A percentile compares a stretch with the other conserved stretches of the same genome.
Evolutionary conservation across 2,329 filamentous ascomycete species (phyloP).

Genomic region (Pseudogymnoascus sp.): DNA sequence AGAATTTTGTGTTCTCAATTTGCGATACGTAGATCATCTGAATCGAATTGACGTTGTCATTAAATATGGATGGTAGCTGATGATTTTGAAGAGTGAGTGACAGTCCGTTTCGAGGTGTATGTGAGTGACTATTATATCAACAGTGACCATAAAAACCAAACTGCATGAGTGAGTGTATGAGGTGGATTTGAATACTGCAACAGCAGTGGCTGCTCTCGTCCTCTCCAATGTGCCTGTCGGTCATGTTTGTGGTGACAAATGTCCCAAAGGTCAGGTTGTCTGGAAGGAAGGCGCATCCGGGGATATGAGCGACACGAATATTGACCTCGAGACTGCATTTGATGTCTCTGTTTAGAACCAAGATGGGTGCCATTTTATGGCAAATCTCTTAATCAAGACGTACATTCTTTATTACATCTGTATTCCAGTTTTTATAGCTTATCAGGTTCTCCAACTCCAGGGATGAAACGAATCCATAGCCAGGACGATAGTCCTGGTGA

Average conservation of each 20-base stretch:
- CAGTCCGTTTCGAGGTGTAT: background rate
- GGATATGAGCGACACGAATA: background rate
- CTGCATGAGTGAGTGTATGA: background rate
- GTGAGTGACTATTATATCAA: background rate
- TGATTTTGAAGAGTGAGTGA: background rate
- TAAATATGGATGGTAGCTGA: background rate
- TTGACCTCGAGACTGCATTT: background rate
- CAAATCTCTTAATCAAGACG: background rate
- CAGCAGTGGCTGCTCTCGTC: background rate
- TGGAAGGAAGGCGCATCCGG: background rate
- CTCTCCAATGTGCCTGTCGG: background rate
- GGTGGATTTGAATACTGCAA: background rate
- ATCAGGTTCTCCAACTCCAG: background rate
- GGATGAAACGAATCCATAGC: conserved; percentile 20
- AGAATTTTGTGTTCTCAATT: conserved; percentile 9
- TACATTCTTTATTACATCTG: background rate
- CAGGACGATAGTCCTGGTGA: conserved; percentile 10
- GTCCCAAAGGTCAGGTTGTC: background rate
- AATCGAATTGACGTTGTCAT: background rate
- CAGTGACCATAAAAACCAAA: background rate
- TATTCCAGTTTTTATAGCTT: background rate
- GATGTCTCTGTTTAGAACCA: background rate
- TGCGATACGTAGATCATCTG: background rate
- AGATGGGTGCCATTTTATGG: conserved; percentile 1
- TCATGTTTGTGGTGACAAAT: background rate